These are phyloP conservation scores for Penicillium sp. DNA, from an alignment of 2,329 filamentous ascomycete genomes.

Conservation along the genomic window DNA sequence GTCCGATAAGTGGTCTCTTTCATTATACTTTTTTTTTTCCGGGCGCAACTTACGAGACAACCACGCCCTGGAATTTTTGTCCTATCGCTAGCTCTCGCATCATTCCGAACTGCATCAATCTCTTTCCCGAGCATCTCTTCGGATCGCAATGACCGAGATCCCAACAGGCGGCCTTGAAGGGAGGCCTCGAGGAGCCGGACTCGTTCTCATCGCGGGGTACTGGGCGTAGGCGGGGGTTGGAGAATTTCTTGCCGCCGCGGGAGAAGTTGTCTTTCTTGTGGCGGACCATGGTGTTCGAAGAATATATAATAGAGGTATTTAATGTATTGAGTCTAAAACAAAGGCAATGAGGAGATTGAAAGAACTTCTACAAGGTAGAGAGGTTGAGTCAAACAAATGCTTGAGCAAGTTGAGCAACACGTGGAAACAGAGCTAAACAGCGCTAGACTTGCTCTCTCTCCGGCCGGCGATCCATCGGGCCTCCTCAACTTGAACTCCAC, in stretches of 20 bases:
- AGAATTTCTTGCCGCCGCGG: conserved; percentile 73
- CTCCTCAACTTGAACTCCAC: conserved; percentile 17
- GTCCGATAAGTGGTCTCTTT: background rate
- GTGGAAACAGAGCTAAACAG: conserved; percentile 21
- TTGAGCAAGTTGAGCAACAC: conserved; percentile 17
- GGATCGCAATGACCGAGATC: conserved; percentile 97
- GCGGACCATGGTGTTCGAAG: conserved; percentile 73
- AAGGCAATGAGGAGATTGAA: background rate
- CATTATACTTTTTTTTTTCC: background rate
- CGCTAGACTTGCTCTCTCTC: conserved; percentile 8
- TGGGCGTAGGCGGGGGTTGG: conserved; percentile 58
- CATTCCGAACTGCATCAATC: conserved; percentile 85
- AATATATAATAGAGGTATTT: background rate
- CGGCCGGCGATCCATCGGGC: conserved; percentile 15
- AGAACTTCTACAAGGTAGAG: background rate
- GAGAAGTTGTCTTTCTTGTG: conserved; percentile 89
- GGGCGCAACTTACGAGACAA: conserved; percentile 69
- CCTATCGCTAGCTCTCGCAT: conserved; percentile 93
- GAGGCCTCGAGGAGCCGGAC: conserved; percentile 41
- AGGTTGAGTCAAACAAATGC: conserved; percentile 5
- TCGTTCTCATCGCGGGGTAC: conserved; percentile 51
- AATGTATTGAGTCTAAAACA: background rate
- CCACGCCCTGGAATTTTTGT: conserved; percentile 87
- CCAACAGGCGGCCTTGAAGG: conserved; percentile 96
- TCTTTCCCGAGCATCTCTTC: conserved; percentile 94